Percentiles rank a stretch among this genome's conserved stretches.
Conservation (phyloP, 139 green algal genomes). For the Raphidocelis subcapitata region DNA sequence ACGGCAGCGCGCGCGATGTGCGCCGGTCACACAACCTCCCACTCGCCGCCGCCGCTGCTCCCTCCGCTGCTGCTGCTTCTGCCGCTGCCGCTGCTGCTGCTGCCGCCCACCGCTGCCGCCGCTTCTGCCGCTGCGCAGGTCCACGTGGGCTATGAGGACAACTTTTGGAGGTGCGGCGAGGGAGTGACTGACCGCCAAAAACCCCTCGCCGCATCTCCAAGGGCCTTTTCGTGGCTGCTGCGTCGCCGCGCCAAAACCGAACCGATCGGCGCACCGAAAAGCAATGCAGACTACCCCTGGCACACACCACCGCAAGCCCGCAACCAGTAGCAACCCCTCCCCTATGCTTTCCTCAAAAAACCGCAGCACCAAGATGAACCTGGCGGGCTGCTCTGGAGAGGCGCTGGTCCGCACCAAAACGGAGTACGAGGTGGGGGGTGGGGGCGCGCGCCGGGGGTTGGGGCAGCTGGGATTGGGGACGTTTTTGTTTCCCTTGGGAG, state of each 20-base stretch:
- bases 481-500: too few species aligned
- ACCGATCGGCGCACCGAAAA: neutral
- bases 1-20: neutral
- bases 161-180: slow-evolving; percentile 79
- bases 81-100: neutral
- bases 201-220: neutral
- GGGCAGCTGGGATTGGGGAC: too few species aligned
- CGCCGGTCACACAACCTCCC: neutral
- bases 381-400: slow-evolving; percentile 43
- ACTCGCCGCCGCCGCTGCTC: neutral
- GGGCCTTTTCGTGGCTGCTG: neutral
- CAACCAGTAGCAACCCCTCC: neutral
- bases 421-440: slow-evolving; percentile 52
- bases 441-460: too few species aligned
- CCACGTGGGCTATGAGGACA: slow-evolving; percentile 62
- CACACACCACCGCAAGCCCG: neutral
- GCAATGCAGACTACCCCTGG: neutral
- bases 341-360: too few species aligned
- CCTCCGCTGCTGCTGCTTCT: neutral
- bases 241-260: neutral
- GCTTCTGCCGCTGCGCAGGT: slow-evolving; percentile 1
- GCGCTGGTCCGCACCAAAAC: slow-evolving; percentile 65
- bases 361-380: slow-evolving; percentile 21
- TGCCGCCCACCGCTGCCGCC: neutral
- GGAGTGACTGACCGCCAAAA: slow-evolving; percentile 27